Conservation (phyloP, 495 filamentous ascomycete species). For the Hyaloscypha finlandica region DNA sequence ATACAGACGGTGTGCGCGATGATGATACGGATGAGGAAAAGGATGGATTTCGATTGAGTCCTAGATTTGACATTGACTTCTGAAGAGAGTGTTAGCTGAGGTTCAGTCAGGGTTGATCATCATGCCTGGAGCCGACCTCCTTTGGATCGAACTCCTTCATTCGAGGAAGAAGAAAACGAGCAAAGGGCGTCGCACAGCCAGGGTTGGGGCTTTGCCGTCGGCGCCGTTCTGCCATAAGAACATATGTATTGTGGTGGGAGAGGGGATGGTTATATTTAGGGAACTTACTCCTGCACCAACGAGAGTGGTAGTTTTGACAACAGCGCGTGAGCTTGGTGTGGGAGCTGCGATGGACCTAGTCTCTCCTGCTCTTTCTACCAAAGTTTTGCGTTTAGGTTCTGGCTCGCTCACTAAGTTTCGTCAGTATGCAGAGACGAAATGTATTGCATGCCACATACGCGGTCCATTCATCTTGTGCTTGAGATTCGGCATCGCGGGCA, state of each 20-base stretch:
- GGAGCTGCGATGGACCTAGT: conserved; percentile 39
- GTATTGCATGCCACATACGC: conserved; percentile 13
- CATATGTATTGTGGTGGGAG: not conserved
- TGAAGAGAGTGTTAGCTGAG: conserved; percentile 20
- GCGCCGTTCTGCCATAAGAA: not conserved
- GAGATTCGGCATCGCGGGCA: conserved; percentile 44
- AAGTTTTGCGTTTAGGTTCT: conserved; percentile 59
- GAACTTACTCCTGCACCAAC: conserved; percentile 37
- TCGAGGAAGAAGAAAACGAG: not conserved
- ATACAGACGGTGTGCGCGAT: conserved; percentile 43
- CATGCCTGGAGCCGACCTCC: not conserved
- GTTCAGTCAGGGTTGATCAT: not conserved
- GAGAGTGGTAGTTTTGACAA: conserved; percentile 42
- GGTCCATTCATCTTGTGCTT: conserved; percentile 40
- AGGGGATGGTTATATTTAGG: not conserved
- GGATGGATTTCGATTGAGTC: conserved; percentile 23
- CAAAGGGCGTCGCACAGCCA: not conserved
- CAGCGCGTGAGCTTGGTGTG: conserved; percentile 39
- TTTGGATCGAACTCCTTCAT: not conserved
- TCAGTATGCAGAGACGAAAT: not conserved
- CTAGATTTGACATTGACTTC: conserved; percentile 12
- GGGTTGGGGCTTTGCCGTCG: not conserved
- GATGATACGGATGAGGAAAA: conserved; percentile 35
- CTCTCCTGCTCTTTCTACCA: conserved; percentile 57
- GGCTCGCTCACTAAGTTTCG: conserved; percentile 34